Base-by-base conservation (phyloP, 208 protist species). In the Phytomonas francai region DNA sequence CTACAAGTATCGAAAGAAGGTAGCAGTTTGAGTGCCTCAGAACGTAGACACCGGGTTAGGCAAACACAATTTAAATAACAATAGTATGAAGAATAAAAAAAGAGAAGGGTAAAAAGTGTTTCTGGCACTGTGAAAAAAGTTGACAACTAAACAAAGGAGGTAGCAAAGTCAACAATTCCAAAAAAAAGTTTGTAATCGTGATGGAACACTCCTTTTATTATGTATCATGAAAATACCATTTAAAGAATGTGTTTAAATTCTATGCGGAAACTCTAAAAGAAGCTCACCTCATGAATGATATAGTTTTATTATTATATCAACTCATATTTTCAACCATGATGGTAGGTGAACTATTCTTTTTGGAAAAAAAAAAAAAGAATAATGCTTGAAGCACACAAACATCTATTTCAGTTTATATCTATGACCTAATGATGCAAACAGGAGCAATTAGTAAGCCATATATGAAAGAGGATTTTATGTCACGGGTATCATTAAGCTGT, bases 21-120 rank as follows among this genome's bases (percentile, higher is more conserved):
- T 14, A 45, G 19, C 2, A 22, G 8, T 14, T 45, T 45, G 39
- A 16, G 39, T 2, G 8, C 39, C 19, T 7, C 6, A 45, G 12
- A 45, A 14, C 8, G 11, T 45, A 45, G 59, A 34, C 27, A 39
- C 6, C 22, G n/a, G 33, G 59, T 5, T 2, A 36, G 29, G 16
- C 19, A 11, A 63, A 8, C 22, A 33, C 31, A 36, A 60, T 0
- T 25, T 33, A 4, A 19, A 16, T 19, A 62, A 62, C 49, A 65
- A 31, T 9, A 7, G 7, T 60, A 61, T 71, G 64, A 61, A 59
- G 51, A 72, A 63, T 12, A 79, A 72, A 29, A 7, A 71, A 61
- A 32, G 2, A 71, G 60, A 76, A 63, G 58, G 36, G 30, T 27
- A 67, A 62, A 66, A 51, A 67, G 61, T 39, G 27, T 45, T 45